A percentile compares a stretch with the other conserved stretches of the same genome.
Conservation (phyloP, 768 basidiomycete species). For the Mycena alexandri region DNA sequence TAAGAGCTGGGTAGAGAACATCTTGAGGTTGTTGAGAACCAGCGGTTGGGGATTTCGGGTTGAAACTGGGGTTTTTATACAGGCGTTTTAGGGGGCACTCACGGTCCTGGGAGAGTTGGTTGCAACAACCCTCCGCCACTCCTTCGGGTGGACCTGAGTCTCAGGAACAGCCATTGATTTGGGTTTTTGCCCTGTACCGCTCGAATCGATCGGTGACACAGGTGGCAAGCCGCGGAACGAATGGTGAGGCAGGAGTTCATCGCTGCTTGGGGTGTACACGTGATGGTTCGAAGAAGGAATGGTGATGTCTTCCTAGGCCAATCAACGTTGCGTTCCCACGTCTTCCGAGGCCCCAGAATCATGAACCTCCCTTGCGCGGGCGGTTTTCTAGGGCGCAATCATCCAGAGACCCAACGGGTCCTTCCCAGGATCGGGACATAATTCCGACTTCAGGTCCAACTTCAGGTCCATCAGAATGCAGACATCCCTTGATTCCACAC, state of each 20-base stretch:
- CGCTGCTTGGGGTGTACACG: constrained; percentile 17
- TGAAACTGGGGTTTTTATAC: constrained; percentile 15
- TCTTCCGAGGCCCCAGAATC: constrained; percentile 9
- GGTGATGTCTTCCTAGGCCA: constrained; percentile 3
- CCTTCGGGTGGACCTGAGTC: constrained; percentile 9
- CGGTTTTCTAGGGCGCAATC: constrained; percentile 6
- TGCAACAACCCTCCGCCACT: constrained; percentile 16
- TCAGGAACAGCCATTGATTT: constrained; percentile 17
- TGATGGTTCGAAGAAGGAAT: constrained; percentile 19
- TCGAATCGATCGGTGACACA: constrained; percentile 5
- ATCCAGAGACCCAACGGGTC: constrained; percentile 7
- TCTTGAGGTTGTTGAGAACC: constrained; percentile 16
- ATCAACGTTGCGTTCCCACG: constrained; percentile 11
- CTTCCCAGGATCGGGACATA: constrained; percentile 13
- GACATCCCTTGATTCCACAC: constrained; percentile 19
- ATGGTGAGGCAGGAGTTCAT: constrained; percentile 13
- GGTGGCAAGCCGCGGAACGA: constrained; percentile 8
- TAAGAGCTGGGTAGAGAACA: constrained; percentile 14
- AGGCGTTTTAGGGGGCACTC: constrained; percentile 14
- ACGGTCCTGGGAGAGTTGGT: constrained; percentile 15
- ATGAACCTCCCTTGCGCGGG: constrained; percentile 6
- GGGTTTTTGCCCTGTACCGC: constrained; percentile 6
- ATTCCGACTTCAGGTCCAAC: constrained; percentile 12
- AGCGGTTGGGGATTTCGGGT: constrained; percentile 10
- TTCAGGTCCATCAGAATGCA: too few species aligned